Base-by-base conservation (phyloP, 2,329 filamentous ascomycete genomes). In the Colletotrichum lupini region DNA sequence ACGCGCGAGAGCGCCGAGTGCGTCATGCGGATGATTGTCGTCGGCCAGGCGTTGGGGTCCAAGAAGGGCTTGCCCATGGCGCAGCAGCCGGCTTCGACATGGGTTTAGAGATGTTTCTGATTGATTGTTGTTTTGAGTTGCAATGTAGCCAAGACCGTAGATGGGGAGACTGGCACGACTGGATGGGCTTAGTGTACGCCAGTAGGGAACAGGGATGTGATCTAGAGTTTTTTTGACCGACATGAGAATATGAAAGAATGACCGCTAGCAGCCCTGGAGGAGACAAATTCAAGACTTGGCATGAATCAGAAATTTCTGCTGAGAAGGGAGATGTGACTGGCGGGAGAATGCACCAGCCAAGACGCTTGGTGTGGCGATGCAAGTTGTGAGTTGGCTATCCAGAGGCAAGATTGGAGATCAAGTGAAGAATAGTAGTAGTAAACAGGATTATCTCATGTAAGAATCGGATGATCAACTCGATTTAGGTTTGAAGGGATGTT, bases 1-100 rank as follows among this genome's bases (percentile, higher is more conserved):
- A 81, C 80, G 0, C 74, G 74, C 53, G 80, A 81, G 74, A 81
- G 80, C 22, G 80, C 80, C 0, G 80, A 81, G 71, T 77, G 76
- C 4, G 80, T 81, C 0, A 81, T 81, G 80, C 77, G 80, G 37
- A 81, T 81, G 30, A 77, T 81, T 8, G 75, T 77, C 30, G 77
- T 81, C 28, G 80, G 80, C 55, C 74, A 77, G 32, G 80, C 80
- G 78, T 58, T 81, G 11, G 77, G 52, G 35, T 74, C 72, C 37
- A 67, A 66, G 52, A 63, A 61, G 60, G 46, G 59, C 32, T 37
- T 67, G 32, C 30, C 63, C 35, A 66, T 55, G 56, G 42, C 61
- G 12, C 61, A 73, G 42, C 65, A 59, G 63, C 49, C 55, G 57
- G 56, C 62, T 22, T 56, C 56, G 46, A 52, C 68, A 53, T 67